Conservation (phyloP, 2,329 filamentous ascomycete species). For the Neurospora sp. region DNA sequence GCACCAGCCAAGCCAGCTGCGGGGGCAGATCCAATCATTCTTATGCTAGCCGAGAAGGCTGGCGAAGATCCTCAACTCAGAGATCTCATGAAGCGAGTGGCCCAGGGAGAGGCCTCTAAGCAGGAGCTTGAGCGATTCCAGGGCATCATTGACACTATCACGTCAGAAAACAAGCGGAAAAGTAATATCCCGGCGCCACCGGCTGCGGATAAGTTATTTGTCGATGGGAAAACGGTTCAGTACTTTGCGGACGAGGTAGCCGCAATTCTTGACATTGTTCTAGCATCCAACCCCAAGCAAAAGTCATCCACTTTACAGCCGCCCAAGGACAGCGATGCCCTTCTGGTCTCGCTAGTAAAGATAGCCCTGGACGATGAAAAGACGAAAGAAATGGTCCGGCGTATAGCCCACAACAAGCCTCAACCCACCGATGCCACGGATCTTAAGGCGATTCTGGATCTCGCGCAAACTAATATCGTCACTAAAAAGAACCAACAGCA, state of each 20-base stretch:
- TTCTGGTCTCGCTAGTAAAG: slow-evolving; percentile 48
- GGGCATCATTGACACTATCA: slow-evolving; percentile 71
- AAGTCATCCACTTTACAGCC: slow-evolving; percentile 42
- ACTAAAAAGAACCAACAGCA: slow-evolving; percentile 22
- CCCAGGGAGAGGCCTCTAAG: slow-evolving; percentile 61
- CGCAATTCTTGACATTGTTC: slow-evolving; percentile 47
- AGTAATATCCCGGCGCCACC: slow-evolving; percentile 32
- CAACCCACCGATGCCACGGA: slow-evolving; percentile 44
- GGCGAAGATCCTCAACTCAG: slow-evolving; percentile 64
- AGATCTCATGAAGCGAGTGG: slow-evolving; percentile 75
- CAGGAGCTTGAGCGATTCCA: slow-evolving; percentile 70
- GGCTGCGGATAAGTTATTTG: slow-evolving; percentile 43
- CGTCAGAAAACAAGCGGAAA: slow-evolving; percentile 44
- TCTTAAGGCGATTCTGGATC: slow-evolving; percentile 43
- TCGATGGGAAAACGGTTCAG: slow-evolving; percentile 46
- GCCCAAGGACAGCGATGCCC: slow-evolving; percentile 43
- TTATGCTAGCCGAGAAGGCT: slow-evolving; percentile 66
- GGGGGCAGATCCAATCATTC: slow-evolving; percentile 65
- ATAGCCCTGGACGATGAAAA: slow-evolving; percentile 43
- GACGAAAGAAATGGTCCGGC: slow-evolving; percentile 40
- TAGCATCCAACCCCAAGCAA: slow-evolving; percentile 49
- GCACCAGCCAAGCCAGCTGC: slow-evolving; percentile 17
- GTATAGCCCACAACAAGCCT: slow-evolving; percentile 42
- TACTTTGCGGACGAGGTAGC: slow-evolving; percentile 52
- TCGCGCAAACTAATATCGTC: slow-evolving; percentile 33